Percentiles rank a stretch among this genome's conserved stretches.
phyloP scores from a whole-genome alignment of 1,284 basidiomycete genomes.

The Rhizoctonia solani region DNA sequence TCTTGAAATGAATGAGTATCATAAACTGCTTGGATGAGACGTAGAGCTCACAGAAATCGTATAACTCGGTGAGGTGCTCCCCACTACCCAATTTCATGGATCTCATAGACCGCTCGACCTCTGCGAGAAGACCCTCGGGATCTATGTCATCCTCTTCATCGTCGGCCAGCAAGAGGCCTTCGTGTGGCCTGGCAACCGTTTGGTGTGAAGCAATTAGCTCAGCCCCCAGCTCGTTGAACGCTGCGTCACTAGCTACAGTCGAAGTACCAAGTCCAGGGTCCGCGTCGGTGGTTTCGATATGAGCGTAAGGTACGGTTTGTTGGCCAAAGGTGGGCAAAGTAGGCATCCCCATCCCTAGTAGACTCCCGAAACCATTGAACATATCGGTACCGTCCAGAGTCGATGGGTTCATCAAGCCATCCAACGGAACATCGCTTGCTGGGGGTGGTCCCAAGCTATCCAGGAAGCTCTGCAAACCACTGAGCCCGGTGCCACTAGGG shows the following conservation, averaged over 20 bases:
- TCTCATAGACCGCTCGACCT: slow-evolving; percentile 31
- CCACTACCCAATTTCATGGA: slow-evolving; percentile 5
- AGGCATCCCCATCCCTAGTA: slow-evolving; percentile 15
- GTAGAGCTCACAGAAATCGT: slow-evolving; percentile 25
- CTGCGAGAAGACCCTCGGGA: slow-evolving; percentile 27
- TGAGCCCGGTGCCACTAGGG: slow-evolving; percentile 29
- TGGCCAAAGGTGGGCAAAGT: slow-evolving; percentile 10
- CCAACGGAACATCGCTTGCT: background rate
- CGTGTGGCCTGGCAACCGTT: slow-evolving; percentile 20
- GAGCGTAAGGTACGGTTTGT: slow-evolving; percentile 6
- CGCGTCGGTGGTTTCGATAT: slow-evolving; percentile 27
- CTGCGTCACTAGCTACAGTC: slow-evolving; percentile 8
- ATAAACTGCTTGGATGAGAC: background rate
- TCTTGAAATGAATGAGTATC: slow-evolving; percentile 10
- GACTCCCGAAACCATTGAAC: slow-evolving; percentile 21
- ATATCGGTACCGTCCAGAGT: slow-evolving; percentile 15
- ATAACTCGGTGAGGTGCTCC: slow-evolving; percentile 21
- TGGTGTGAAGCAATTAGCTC: slow-evolving; percentile 33
- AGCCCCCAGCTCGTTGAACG: slow-evolving; percentile 31
- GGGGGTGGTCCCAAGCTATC: slow-evolving; percentile 26
- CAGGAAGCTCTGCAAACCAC: slow-evolving; percentile 25
- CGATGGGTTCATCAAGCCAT: slow-evolving; percentile 10
- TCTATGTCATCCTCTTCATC: slow-evolving; percentile 34
- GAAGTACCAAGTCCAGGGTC: background rate
- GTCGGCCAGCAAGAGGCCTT: slow-evolving; percentile 27